These are phyloP conservation scores for Hypoxylon sp. DNA, from an alignment of 2,329 filamentous ascomycete species.

Conservation along the genomic window DNA sequence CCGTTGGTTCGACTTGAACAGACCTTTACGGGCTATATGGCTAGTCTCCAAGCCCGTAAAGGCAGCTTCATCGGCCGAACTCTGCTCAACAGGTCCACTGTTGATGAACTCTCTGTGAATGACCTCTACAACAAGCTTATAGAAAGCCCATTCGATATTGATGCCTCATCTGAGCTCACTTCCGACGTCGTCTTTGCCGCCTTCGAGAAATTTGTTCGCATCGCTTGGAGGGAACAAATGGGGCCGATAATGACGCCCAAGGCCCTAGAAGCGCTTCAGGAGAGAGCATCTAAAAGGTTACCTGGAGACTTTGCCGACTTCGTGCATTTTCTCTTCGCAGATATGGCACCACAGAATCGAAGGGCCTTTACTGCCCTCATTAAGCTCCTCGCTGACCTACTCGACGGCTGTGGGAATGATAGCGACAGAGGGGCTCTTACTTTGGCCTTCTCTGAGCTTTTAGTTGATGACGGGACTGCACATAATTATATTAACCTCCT, in stretches of 20 bases:
- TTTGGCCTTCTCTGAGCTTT: conserved; percentile 87
- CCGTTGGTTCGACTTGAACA: conserved; percentile 83
- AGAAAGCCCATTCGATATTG: conserved; percentile 84
- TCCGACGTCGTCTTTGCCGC: conserved; percentile 90
- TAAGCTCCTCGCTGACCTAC: conserved; percentile 86
- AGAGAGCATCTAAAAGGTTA: conserved; percentile 74
- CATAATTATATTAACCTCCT: conserved; percentile 89
- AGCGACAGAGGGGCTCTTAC: conserved; percentile 91
- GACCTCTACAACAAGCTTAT: conserved; percentile 91
- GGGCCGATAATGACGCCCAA: conserved; percentile 84
- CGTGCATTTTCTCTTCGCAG: conserved; percentile 73
- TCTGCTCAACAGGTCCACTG: conserved; percentile 77
- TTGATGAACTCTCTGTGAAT: conserved; percentile 86
- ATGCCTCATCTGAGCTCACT: conserved; percentile 79
- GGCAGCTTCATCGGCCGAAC: conserved; percentile 87
- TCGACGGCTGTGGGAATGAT: conserved; percentile 92
- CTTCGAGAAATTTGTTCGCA: conserved; percentile 92
- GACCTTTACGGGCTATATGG: conserved; percentile 85
- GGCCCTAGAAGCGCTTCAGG: conserved; percentile 81
- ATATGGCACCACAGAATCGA: conserved; percentile 78
- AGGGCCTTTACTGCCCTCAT: conserved; percentile 87
- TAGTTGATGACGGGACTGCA: conserved; percentile 82
- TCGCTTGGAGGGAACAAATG: conserved; percentile 91
- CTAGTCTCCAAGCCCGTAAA: conserved; percentile 86
- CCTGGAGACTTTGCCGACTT: conserved; percentile 81